Conservation (phyloP, 192 early-diverging fungal genomes). For the Entomortierella lignicola region DNA sequence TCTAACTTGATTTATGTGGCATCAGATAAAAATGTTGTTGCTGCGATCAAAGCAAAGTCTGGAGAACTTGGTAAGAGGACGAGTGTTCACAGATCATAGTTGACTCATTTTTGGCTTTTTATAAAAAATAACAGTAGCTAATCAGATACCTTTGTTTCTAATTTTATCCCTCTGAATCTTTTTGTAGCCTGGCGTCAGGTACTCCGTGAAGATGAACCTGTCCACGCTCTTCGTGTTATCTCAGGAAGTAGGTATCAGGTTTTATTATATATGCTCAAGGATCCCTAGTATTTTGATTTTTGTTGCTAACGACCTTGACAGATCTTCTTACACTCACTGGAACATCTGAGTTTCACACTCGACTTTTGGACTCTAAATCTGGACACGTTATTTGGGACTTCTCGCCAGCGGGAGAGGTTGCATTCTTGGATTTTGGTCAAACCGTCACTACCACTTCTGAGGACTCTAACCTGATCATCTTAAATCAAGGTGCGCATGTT, state of each 20-base stretch:
- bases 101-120: not conserved
- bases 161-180: too few relatives aligned
- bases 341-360: conserved; percentile 46
- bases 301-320: conserved; percentile 2
- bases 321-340: conserved; percentile 57
- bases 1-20: conserved; percentile 62
- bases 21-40: conserved; percentile 82
- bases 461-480: conserved; percentile 46
- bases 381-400: conserved; percentile 62
- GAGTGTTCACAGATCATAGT: not conserved
- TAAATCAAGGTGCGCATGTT: conserved; percentile 43
- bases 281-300: not conserved
- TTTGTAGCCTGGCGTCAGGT: conserved; percentile 85
- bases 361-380: conserved; percentile 58
- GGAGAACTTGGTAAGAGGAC: conserved; percentile 71
- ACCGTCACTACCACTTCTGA: conserved; percentile 40
- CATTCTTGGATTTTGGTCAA: conserved; percentile 35
- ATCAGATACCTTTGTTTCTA: not conserved
- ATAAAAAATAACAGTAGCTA: not conserved
- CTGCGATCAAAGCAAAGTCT: conserved; percentile 70
- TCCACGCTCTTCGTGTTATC: conserved; percentile 61
- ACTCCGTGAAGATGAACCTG: conserved; percentile 65
- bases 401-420: conserved; percentile 31
- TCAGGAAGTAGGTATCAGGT: conserved; percentile 61
- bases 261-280: not conserved